phyloP scores from a whole-genome alignment of 148 eudicot genomes.

The Camellia japonica region DNA sequence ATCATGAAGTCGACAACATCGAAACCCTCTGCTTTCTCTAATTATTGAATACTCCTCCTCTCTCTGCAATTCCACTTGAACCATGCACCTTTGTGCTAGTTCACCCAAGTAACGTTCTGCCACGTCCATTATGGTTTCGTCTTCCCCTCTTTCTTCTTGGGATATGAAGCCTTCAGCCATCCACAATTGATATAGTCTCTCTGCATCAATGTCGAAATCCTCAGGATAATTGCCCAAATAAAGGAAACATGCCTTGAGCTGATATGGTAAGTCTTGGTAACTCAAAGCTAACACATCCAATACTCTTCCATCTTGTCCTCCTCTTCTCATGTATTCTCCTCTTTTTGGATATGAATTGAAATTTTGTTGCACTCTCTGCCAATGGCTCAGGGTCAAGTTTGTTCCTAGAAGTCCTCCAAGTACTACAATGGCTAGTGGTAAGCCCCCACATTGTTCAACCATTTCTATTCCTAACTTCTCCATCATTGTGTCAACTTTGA shows the following conservation, averaged over 20 bases:
- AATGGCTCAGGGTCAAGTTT: not conserved
- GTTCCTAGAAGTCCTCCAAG: slow-evolving; percentile 41
- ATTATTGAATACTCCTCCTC: not conserved
- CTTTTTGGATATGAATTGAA: slow-evolving; percentile 12
- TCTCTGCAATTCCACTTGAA: slow-evolving; percentile 17
- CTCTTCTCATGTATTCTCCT: not conserved
- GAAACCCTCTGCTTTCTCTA: not conserved
- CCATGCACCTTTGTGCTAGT: slow-evolving; percentile 31
- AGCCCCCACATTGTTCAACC: slow-evolving; percentile 38
- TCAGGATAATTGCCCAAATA: slow-evolving; percentile 28
- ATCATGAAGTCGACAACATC: slow-evolving; percentile 26
- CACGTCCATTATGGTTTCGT: slow-evolving; percentile 15
- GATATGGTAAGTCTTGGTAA: slow-evolving; percentile 25
- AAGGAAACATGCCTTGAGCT: slow-evolving; percentile 38
- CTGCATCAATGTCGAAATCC: slow-evolving; percentile 22
- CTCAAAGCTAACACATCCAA: slow-evolving; percentile 15
- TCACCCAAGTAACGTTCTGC: slow-evolving; percentile 30
- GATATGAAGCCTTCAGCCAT: slow-evolving; percentile 35
- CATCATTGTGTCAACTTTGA: slow-evolving; percentile 7
- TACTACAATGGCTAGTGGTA: slow-evolving; percentile 43
- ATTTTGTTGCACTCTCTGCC: slow-evolving; percentile 1
- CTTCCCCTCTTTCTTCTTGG: not conserved
- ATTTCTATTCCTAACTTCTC: slow-evolving; percentile 37
- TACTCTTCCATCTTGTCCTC: not conserved
- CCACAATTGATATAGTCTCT: slow-evolving; percentile 29